Conservation (phyloP, 1,284 basidiomycete species). For the Cutaneotrichosporon spelunceum region DNA sequence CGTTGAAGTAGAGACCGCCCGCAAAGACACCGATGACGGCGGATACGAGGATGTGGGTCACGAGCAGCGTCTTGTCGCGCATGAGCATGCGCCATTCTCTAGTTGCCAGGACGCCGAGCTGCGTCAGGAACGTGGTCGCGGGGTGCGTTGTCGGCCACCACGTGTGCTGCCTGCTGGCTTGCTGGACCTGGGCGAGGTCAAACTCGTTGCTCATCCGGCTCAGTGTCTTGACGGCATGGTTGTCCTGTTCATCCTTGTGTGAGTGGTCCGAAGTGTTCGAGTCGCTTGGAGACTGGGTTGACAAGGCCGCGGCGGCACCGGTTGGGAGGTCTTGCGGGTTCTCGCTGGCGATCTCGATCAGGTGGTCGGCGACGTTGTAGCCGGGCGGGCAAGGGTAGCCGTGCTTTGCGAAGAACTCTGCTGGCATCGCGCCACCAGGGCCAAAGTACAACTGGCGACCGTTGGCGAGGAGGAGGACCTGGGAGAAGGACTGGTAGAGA, state of each 20-base stretch:
- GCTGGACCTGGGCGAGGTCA: constrained; percentile 19
- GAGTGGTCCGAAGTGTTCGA: neutral
- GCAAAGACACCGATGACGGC: constrained; percentile 69
- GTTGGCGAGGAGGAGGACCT: constrained; percentile 70
- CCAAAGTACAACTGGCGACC: constrained; percentile 79
- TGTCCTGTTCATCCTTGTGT: neutral
- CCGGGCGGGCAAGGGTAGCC: constrained; percentile 60
- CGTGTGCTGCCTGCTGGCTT: neutral
- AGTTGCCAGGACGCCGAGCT: constrained; percentile 70
- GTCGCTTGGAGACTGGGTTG: neutral
- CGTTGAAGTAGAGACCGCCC: constrained; percentile 80
- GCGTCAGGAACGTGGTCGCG: constrained; percentile 73
- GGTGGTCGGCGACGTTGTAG: constrained; percentile 84
- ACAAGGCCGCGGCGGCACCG: constrained; percentile 20
- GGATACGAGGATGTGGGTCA: constrained; percentile 69
- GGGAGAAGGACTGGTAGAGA: constrained; percentile 78
- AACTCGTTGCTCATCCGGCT: constrained; percentile 12
- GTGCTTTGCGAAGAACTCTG: constrained; percentile 60
- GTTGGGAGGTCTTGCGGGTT: constrained; percentile 50
- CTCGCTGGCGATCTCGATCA: constrained; percentile 76
- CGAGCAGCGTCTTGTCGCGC: constrained; percentile 73
- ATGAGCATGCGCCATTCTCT: constrained; percentile 78
- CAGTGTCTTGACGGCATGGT: neutral
- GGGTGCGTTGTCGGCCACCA: constrained; percentile 25
- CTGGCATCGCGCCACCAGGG: constrained; percentile 64